A percentile compares a stretch with the other conserved stretches of the same genome.
Conservation (phyloP, 805 yeast species). For the Dipodascus geniculatus region DNA sequence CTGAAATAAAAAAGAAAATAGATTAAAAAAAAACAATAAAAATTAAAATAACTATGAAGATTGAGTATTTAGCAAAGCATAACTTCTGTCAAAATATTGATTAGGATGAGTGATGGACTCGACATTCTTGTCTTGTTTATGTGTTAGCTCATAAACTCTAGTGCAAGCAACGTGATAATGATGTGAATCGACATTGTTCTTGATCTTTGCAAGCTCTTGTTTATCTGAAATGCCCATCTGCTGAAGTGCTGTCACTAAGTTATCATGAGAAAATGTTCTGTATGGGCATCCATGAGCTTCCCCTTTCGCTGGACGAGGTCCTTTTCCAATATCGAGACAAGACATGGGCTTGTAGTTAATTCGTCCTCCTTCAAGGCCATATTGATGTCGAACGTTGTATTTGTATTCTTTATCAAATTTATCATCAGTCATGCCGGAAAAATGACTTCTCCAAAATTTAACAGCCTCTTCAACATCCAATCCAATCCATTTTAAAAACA, state of each 20-base stretch:
- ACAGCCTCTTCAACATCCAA: constrained; percentile 78
- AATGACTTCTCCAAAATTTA: constrained; percentile 69
- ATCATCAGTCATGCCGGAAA: constrained; percentile 50
- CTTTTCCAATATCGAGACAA: constrained; percentile 68
- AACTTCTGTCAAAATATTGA: constrained; percentile 60
- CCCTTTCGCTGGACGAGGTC: constrained; percentile 23
- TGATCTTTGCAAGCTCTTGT: constrained; percentile 41
- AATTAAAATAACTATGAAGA: not conserved
- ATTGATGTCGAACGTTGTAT: constrained; percentile 78
- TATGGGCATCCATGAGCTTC: constrained; percentile 94
- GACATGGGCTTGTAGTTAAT: constrained; percentile 78
- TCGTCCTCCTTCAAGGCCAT: constrained; percentile 86
- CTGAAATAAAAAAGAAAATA: not conserved
- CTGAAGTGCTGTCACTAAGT: constrained; percentile 41
- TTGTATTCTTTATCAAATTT: constrained; percentile 79
- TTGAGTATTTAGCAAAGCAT: constrained; percentile 2
- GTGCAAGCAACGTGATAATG: constrained; percentile 85
- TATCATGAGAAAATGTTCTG: constrained; percentile 59
- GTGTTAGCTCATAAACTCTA: constrained; percentile 68
- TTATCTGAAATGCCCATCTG: constrained; percentile 56
- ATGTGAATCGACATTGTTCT: constrained; percentile 55
- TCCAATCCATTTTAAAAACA: constrained; percentile 86
- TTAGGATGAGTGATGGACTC: constrained; percentile 77
- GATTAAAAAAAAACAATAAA: not conserved
- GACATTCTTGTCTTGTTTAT: constrained; percentile 26